Evolutionary conservation across 257 asterid species (phyloP).

Genomic region (Solanum sparsipilum): DNA sequence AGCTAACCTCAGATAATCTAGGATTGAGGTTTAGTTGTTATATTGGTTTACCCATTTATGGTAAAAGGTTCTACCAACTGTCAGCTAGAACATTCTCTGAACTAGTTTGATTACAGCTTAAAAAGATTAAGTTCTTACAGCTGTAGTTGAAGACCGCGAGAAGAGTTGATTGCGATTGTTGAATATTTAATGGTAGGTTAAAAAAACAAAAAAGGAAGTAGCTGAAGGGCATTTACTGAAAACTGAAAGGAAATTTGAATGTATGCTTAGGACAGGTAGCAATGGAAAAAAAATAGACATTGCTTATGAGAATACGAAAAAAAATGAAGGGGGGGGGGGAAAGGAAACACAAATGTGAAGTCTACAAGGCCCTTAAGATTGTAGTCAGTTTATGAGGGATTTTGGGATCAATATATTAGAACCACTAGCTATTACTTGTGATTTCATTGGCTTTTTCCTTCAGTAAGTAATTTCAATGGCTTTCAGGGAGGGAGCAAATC

Average conservation of each 20-base stretch:
- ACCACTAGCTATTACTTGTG: not conserved
- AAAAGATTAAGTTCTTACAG: not conserved
- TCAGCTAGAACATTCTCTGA: not conserved
- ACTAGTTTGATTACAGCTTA: not conserved
- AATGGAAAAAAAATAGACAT: not conserved
- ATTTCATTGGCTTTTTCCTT: not conserved
- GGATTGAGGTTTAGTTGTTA: not conserved
- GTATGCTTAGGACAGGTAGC: not conserved
- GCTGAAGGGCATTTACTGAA: not conserved
- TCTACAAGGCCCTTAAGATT: no score
- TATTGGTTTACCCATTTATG: not conserved
- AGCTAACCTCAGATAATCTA: not conserved
- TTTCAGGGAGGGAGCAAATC: not conserved
- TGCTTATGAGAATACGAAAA: not conserved
- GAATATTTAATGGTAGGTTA: not conserved
- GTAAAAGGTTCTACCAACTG: not conserved
- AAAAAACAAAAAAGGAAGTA: not conserved
- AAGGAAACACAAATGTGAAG: not conserved
- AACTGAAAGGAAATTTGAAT: not conserved
- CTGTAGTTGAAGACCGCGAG: not conserved
- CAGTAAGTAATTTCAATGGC: not conserved
- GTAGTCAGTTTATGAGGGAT: no score
- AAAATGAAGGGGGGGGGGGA: no score
- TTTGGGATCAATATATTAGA: not conserved
- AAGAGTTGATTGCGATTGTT: not conserved